Evolutionary conservation across 169 alveolate species (phyloP), one percentile per base, ranked within the genome.

Genomic region (Plasmodium vivax): DNA sequence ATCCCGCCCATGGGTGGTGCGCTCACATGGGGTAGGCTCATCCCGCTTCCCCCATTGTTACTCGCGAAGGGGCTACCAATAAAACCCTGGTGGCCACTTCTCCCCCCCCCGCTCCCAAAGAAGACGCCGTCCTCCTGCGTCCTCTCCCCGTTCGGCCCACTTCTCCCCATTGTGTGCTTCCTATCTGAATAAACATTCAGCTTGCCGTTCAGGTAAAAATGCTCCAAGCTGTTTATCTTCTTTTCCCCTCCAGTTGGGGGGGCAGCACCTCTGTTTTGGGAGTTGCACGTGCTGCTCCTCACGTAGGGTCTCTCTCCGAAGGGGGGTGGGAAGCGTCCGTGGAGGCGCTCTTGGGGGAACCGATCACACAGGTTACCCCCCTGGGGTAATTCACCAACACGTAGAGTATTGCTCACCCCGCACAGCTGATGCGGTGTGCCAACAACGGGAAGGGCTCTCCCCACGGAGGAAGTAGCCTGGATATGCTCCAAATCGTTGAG

Each of bases 401-500:
- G 62, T 51, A 3, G 62, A 3, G 62, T 23, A 51, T 51, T 51
- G 62, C 23, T 51, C 62, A 51, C 23, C 27, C 62, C 62, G 9
- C 23, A 51, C 23, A 51, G 9, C 62, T 51, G 62, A 51, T 51
- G 62, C 62, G 27, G 14, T 3, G 14, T 19, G 34, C 9, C 4
- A n/a, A 68, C 38, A 27, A 16, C 38, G 38, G 41, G 38, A 8
- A 23, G 8, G 7, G 12, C n/a, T 5, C 32, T 68, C 6, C 77
- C 77, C 62, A 51, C 1, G 62, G 62, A 3, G 30, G 77, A 68
- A 27, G 77, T 9, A 27, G 14, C 73, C 30, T 87, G 93, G 34
- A 87, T 51, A 0, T 0, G 79, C n/a, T 87, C 93, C 34, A 87
- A 87, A 12, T 87, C 82, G 3, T 75, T 56, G 8, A 87, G 41